Evolutionary conservation across 805 yeast species (phyloP), one percentile per base, ranked within the genome.

Genomic region (Zygoascus biomembranicola): DNA sequence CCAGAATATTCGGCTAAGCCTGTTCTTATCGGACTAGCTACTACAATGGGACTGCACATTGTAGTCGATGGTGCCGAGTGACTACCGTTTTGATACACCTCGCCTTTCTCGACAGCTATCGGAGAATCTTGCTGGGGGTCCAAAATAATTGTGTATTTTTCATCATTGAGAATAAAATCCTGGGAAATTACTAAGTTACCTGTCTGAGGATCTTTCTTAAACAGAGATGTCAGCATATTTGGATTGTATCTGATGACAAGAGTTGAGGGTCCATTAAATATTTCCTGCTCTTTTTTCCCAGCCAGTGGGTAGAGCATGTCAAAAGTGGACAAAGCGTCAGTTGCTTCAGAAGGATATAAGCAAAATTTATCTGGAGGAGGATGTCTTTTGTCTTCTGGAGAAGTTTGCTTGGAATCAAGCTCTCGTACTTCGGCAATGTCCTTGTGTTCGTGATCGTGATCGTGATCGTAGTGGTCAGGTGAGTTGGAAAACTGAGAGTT

Each of bases 231-330:
- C 5, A 18, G 14, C 32, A 20, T 14, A n/a, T n/a, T 35, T 18
- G 47, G 47, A 26, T 44, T 44, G 32, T 18, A 44, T 44, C 47
- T 19, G 6, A 44, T 44, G 14, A 26, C 26, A 11, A 44, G 31
- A 44, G 14, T 20, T 20, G 47, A 44, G 4, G 47, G 47, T n/a
- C 47, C 47, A n/a, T 44, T 44, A 28, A 20, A 44, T 20, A 44
- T 19, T 28, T 44, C 32, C 16, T 44, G 47, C 18, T 44, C 47
- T 11, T 13, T 44, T n/a, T 44, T 28, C 13, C 32, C 10, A n/a
- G 32, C 47, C 31, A 23, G 28, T 23, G 28, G 28, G 28, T 23
- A 23, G 6, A 23, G 28, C 28, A 23, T 3, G 28, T 23, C 28
- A 23, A 23, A 23, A 23, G 28, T 23, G 3, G 28, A 6, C 28